phyloP scores from a whole-genome alignment of 129 eudicot genomes.

The Chrysanthemum makinoi region DNA sequence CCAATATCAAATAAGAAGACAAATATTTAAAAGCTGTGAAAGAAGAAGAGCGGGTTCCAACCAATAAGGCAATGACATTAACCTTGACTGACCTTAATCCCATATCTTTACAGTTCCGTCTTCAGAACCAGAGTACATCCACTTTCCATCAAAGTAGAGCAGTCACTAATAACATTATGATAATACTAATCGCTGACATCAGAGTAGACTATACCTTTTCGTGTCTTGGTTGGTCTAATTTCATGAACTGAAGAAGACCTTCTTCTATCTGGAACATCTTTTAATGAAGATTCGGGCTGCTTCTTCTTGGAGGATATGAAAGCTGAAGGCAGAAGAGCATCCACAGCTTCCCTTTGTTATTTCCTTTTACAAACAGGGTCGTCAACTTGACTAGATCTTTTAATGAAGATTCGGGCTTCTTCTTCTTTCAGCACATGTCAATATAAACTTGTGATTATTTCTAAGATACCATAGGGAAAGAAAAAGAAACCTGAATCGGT shows the following conservation, averaged over 20 bases:
- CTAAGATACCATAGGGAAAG: too few species aligned
- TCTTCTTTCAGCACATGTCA: too few species aligned
- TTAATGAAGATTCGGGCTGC: slow-evolving; percentile 48
- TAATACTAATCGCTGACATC: neutral
- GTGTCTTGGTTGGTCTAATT: slow-evolving; percentile 48
- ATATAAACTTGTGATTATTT: too few species aligned
- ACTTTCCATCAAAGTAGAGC: slow-evolving; percentile 57
- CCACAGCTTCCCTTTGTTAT: slow-evolving; percentile 92
- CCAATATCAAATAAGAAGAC: slow-evolving; percentile 16
- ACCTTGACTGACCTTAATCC: slow-evolving; percentile 74
- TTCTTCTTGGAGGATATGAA: slow-evolving; percentile 78
- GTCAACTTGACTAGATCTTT: slow-evolving; percentile 36
- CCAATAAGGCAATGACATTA: neutral
- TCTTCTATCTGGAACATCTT: slow-evolving; percentile 42
- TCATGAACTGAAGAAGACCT: slow-evolving; percentile 37
- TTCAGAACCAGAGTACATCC: slow-evolving; percentile 99
- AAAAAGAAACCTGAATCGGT: too few species aligned
- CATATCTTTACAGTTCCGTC: slow-evolving; percentile 98
- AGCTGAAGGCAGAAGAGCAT: slow-evolving; percentile 89
- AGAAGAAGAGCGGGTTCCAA: neutral
- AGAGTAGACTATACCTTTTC: slow-evolving; percentile 45
- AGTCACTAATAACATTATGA: slow-evolving; percentile 6
- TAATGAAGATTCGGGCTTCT: too few species aligned
- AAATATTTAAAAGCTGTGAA: neutral
- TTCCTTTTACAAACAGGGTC: slow-evolving; percentile 53